Percentiles rank a stretch among this genome's conserved stretches.
Evolutionary conservation across 495 filamentous ascomycete genomes (phyloP).

Genomic region (Penicillium robsamsonii): DNA sequence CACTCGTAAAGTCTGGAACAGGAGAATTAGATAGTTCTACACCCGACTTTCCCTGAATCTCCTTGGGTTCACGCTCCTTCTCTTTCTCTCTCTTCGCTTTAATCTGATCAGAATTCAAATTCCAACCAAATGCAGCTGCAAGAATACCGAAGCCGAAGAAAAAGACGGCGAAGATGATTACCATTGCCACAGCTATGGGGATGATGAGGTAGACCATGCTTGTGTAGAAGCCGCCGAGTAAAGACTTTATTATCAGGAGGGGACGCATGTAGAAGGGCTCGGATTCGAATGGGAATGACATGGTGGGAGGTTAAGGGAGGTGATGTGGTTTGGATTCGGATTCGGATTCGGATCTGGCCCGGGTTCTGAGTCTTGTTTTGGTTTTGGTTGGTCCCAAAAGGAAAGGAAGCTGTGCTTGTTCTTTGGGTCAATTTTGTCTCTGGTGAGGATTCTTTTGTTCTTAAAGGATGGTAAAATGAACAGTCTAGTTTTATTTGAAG

Average conservation of each 20-base stretch:
- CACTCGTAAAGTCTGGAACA: background rate
- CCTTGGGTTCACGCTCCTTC: background rate
- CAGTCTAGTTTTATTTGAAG: background rate
- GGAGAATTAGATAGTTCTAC: background rate
- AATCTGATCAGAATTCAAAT: background rate
- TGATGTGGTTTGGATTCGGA: background rate
- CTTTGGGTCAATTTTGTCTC: background rate
- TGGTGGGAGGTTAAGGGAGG: background rate
- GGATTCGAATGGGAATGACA: background rate
- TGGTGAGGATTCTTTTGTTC: background rate
- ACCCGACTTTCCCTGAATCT: background rate
- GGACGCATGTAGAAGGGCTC: background rate
- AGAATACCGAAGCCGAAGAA: background rate
- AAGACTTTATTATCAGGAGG: background rate
- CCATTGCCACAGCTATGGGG: background rate
- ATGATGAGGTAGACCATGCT: background rate
- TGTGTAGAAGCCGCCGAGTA: background rate
- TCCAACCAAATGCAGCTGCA: background rate
- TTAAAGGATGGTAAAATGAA: background rate
- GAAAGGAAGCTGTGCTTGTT: background rate
- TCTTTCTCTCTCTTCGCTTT: background rate
- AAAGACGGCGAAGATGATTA: background rate
- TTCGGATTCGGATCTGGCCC: background rate
- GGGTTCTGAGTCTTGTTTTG: background rate
- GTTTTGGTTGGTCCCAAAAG: background rate